Base-by-base conservation (phyloP, 2,329 filamentous ascomycete species). In the Trichoderma afroharzianum region DNA sequence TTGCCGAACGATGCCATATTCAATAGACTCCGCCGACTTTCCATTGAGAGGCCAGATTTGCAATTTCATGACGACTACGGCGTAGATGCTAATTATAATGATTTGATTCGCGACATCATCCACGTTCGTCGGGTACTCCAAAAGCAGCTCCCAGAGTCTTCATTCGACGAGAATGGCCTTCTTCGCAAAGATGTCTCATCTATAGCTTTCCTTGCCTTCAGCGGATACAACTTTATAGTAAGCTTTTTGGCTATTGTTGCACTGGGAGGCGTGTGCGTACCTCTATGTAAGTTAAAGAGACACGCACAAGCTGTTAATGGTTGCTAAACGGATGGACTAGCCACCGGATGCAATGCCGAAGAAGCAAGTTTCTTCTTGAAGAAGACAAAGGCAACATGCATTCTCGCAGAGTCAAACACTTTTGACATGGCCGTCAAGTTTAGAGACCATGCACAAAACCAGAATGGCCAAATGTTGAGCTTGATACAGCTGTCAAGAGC, bases 191-290 rank as follows among this genome's bases (percentile, higher is more conserved):
- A 28, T 7, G 12, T 24, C 7, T 26, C n/a, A 15, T 62, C 33
- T 6, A 62, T 62, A 15, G 59, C 33, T 2, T 62, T 62, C n/a
- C 33, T 62, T 7, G 59, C 59, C 2, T 28, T 39, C 1, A 72
- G 72, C 3, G 75, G 75, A 2, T 76, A 76, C 55, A 73, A 75
- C 32, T 76, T 76, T 28, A 30, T 75, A 8, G 73, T 76, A 1
- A 74, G 73, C 3, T 76, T 76, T 50, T 75, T 76, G 24, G 73
- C 75, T 8, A 67, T 74, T 24, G 71, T 71, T 11, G 75, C 71
- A 0, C 47, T 76, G 1, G 75, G 74, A 1, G 74, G 74, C 9
- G 72, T 72, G n/a, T 73, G 69, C 32, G 26, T 74, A 6, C 72
- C 75, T 3, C n/a, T 76, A 14, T 71, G 74, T 74, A 47, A 36